A percentile compares a stretch with the other conserved stretches of the same genome.
Evolutionary conservation across 139 green algal species (phyloP).

Genomic region (Coelastrella sp.): DNA sequence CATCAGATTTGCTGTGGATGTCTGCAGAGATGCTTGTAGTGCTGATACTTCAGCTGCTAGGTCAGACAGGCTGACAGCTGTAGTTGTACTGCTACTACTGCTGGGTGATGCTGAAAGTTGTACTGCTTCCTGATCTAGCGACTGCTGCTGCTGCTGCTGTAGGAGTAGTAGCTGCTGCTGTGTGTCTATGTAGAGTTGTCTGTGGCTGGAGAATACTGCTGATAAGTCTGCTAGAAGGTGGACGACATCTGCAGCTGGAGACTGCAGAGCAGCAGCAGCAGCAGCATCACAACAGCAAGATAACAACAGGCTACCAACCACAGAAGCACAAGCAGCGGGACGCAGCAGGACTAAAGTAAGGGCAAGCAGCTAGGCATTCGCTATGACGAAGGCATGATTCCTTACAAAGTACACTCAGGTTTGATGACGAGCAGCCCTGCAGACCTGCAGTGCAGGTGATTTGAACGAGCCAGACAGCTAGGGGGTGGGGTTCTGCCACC

Average conservation of each 20-base stretch:
- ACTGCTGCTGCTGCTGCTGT: constrained; percentile 13
- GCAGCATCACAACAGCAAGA: background rate
- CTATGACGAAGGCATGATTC: too few relatives aligned
- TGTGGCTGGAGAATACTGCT: constrained; percentile 11
- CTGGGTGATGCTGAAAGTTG: background rate
- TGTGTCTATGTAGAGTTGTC: background rate
- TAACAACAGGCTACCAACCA: too few relatives aligned
- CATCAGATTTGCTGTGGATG: background rate
- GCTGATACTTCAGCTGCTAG: background rate
- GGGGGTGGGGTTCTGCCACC: background rate
- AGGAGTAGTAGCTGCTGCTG: background rate
- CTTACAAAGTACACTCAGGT: too few relatives aligned
- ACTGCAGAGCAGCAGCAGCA: constrained; percentile 6
- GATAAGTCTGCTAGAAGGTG: constrained; percentile 3
- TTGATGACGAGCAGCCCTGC: too few relatives aligned
- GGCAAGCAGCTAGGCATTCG: too few relatives aligned
- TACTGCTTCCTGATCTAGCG: background rate
- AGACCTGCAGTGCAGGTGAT: too few relatives aligned
- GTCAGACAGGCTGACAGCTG: background rate
- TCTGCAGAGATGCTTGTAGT: background rate
- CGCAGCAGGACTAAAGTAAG: too few relatives aligned
- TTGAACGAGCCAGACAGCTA: background rate
- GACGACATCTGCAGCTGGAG: background rate
- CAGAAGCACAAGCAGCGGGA: too few relatives aligned
- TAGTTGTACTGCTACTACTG: background rate